Base-by-base conservation (phyloP, 345 rosid species). In the Dovyalis caffra region DNA sequence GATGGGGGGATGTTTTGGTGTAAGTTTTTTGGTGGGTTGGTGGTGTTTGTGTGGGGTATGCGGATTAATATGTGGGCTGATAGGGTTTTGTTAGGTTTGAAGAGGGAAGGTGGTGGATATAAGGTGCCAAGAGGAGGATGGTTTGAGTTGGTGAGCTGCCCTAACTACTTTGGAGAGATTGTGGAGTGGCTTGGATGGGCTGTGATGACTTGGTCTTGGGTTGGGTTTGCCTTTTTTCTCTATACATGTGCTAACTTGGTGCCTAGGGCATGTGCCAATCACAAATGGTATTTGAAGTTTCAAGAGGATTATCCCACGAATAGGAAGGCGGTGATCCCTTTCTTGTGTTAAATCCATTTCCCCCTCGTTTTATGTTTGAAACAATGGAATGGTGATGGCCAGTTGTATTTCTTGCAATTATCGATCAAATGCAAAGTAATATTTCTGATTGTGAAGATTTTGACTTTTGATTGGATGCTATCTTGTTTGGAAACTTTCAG, bases 181-280 rank as follows among this genome's bases (percentile, higher is more conserved):
- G 90, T 96, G 73, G 98, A 95, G 85, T 95, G 97, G 99, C 56
- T 86, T 33, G 99, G 98, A 4, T 95, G 98, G 98, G 82, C 89
- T n/a, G 68, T 91, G 71, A 93, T 93, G 97, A 89, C 91, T 23
- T 56, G 61, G 61, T 56, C 99, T 32, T 87, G 88, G 92, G 90
- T 68, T 12, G 99, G 98, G 3, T 53, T 93, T 33, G 98, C 87
- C 25, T 93, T 92, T 77, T 90, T 93, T 37, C 66, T 93, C 0
- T 86, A 86, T 84, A 89, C 99, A 15, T 96, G 90, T 47, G 88
- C 91, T 9, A 92, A 93, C 68, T 76, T 90, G 88, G 78, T 90
- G 15, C 99, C 99, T 0, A 89, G 99, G 34, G 97, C 97, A 62
- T 79, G 72, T 67, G 95, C 91, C 37, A 83, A 77, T 70, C 97